Percentiles rank a stretch among this genome's conserved stretches.
Evolutionary conservation across 148 eudicot species (phyloP).

Genomic region (Spergularia bocconei): DNA sequence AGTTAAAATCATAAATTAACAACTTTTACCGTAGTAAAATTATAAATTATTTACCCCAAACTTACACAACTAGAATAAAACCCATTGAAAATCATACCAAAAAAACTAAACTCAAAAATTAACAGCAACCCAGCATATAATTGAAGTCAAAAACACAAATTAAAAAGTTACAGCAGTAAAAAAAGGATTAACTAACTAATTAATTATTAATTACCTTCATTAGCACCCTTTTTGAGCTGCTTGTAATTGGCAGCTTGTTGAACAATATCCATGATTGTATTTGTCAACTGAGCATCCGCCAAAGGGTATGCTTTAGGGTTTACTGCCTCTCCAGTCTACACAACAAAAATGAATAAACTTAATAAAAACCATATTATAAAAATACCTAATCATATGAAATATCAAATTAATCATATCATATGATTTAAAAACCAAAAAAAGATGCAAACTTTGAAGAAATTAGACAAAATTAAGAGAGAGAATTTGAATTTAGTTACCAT

Average conservation of each 20-base stretch:
- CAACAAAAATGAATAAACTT: neutral
- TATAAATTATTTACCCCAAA: neutral
- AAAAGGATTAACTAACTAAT: neutral
- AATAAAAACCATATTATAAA: neutral
- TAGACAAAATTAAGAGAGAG: neutral
- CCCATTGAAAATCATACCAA: too few relatives aligned
- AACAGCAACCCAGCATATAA: too few relatives aligned
- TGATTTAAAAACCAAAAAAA: neutral
- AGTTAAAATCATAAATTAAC: neutral
- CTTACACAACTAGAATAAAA: neutral
- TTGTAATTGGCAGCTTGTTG: conserved; percentile 76
- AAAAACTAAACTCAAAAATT: too few relatives aligned
- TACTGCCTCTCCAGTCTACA: conserved; percentile 55
- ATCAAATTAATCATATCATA: neutral
- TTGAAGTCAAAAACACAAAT: neutral
- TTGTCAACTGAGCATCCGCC: conserved; percentile 67
- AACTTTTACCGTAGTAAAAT: neutral
- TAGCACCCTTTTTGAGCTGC: conserved; percentile 86
- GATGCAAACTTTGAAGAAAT: neutral
- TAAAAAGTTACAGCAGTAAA: neutral
- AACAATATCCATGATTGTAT: conserved; percentile 66
- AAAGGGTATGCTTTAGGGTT: conserved; percentile 81
- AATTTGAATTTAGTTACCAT: conserved; percentile 23
- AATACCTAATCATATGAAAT: too few relatives aligned
- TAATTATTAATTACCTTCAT: conserved; percentile 39